These are phyloP conservation scores for Delitschia confertaspora DNA, from an alignment of 495 filamentous ascomycete species.

Conservation along the genomic window DNA sequence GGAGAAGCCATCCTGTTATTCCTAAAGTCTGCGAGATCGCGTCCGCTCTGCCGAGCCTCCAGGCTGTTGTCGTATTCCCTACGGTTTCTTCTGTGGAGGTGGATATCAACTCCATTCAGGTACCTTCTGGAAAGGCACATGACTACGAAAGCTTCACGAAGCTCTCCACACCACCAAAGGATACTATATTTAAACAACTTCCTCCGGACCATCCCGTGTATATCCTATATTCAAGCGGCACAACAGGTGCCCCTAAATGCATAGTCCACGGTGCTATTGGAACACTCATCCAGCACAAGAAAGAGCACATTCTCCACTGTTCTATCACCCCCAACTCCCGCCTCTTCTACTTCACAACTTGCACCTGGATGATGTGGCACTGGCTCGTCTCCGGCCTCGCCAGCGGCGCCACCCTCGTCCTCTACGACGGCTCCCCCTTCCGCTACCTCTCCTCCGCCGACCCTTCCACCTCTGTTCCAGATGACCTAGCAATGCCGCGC, in stretches of 20 bases:
- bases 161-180: conserved; percentile 24
- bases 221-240: conserved; percentile 79
- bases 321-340: conserved; percentile 57
- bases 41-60: conserved; percentile 50
- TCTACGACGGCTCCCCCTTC: conserved; percentile 88
- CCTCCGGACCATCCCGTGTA: conserved; percentile 78
- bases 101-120: conserved; percentile 42
- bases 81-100: conserved; percentile 45
- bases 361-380: conserved; percentile 98
- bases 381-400: conserved; percentile 81
- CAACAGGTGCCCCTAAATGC: conserved; percentile 83
- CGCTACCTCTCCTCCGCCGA: conserved; percentile 29
- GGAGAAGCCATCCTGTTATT: conserved; percentile 64
- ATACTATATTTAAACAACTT: conserved; percentile 61
- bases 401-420: conserved; percentile 66
- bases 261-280: conserved; percentile 85
- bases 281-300: conserved; percentile 87
- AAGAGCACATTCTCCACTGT: conserved; percentile 80
- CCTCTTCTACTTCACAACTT: conserved; percentile 82
- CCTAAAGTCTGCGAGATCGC: conserved; percentile 67
- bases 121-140: conserved; percentile 41
- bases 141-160: conserved; percentile 43
- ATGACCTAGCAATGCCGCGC: conserved; percentile 59
- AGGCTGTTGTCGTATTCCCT: conserved; percentile 61
- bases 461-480: conserved; percentile 35